Base-by-base conservation (phyloP, 176 grass and related monocot genomes). In the Eleusine indica region DNA sequence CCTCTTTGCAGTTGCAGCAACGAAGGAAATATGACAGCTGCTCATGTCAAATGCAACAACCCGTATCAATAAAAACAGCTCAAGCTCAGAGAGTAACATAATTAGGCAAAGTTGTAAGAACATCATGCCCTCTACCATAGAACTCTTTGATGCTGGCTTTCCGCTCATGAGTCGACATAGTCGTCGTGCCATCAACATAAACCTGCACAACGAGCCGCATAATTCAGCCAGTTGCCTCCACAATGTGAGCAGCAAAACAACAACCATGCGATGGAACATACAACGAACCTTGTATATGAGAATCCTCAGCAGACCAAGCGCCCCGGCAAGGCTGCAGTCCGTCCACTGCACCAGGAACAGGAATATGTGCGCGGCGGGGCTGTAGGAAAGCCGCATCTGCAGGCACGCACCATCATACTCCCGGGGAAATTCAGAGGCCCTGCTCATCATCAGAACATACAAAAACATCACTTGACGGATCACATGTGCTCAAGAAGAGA, bases 1-100 rank as follows among this genome's bases (percentile, higher is more conserved):
- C 91, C 94, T 60, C 80, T 93, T 89, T 93, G 91, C 79, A 97
- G 87, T 97, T 97, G 94, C 81, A 97, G 65, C 82, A 97, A 82
- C 3, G 94, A 97, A 71, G 94, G 91, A 83, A 97, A 97, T 80
- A 97, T 89, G 61, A 97, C 94, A 90, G 91, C 94, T 96, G 91
- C 58, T 46, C 38, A 56, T 38, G 52, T 16, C 29, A 63, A 63
- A 18, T n/a, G 72, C 2, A 43, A 40, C 22, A 75, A 56, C 47
- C 65, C 37, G 18, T 0, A 78, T 79, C 61, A 80, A 21, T 19
- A 71, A 41, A 78, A 18, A 41, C 32, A 35, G 32, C 32, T 35
- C 32, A 35, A 74, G 46, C 39, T 66, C 38, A 80, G 12, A 46
- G 30, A 9, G 16, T 64, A 4, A 28, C 25, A 9, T 57, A 29